phyloP scores from a whole-genome alignment of 2,329 filamentous ascomycete genomes.

The Ophiognomonia clavigignenti-juglandacearum region DNA sequence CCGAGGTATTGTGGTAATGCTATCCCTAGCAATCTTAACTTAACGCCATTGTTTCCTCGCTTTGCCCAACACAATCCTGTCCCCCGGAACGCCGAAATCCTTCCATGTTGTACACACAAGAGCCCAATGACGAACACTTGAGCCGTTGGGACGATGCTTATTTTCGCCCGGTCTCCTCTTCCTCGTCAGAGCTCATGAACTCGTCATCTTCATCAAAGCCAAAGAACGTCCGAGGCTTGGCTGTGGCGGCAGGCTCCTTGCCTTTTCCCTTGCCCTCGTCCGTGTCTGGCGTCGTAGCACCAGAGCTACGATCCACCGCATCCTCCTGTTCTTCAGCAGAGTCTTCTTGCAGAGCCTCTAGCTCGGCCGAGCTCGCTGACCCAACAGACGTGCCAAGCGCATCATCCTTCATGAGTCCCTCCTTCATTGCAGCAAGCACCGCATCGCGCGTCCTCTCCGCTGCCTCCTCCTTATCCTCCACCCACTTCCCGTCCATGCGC shows the following conservation, averaged over 20 bases:
- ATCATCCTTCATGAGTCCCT: conserved; percentile 58
- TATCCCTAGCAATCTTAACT: too few relatives aligned
- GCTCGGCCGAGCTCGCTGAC: conserved; percentile 36
- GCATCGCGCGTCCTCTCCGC: conserved; percentile 77
- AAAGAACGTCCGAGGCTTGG: conserved; percentile 52
- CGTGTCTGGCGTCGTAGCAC: conserved; percentile 45
- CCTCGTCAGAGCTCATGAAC: conserved; percentile 65
- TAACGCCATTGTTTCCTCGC: too few relatives aligned
- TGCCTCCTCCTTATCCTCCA: conserved; percentile 90
- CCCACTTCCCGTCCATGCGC: conserved; percentile 83
- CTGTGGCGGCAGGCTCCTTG: conserved; percentile 23
- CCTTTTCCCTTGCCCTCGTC: conserved; percentile 31
- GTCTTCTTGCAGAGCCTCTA: conserved; percentile 26
- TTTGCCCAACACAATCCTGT: too few relatives aligned
- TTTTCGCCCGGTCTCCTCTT: conserved; percentile 37
- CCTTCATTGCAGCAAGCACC: conserved; percentile 65
- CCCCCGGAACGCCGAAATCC: too few relatives aligned
- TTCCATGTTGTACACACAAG: too few relatives aligned
- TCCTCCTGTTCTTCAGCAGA: conserved; percentile 30
- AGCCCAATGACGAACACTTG: too few relatives aligned
- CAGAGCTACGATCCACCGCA: conserved; percentile 34
- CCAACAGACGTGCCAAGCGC: conserved; percentile 46
- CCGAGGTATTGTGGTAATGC: too few relatives aligned
- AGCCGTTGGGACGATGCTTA: too few relatives aligned
- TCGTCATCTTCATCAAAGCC: conserved; percentile 79